Evolutionary conservation across 169 alveolate species (phyloP), one percentile per base, ranked within the genome.

Genomic region (Eimeria falciformis): DNA sequence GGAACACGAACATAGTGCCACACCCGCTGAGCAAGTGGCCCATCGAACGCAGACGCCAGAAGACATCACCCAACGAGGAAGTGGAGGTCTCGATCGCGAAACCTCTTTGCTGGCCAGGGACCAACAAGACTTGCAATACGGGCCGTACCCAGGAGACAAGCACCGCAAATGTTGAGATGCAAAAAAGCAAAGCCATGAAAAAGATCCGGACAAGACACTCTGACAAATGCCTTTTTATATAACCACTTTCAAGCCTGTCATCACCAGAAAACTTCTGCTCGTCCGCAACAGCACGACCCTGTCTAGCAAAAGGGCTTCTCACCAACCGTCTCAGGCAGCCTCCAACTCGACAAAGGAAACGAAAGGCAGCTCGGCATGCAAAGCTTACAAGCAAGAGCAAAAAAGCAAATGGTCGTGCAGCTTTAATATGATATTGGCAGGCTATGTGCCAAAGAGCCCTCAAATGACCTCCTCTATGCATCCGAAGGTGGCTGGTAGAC

Each of bases 141-240:
- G 85, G 92, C 86, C 71, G 85, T 53, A 55, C 55, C 89, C 89
- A 79, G 73, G 75, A 79, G n/a, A 79, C 43, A 7, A 79, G 66
- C 11, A 65, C 25, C 1, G 89, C 50, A 5, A 79, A 79, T 2
- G 73, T 45, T 29, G 73, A 79, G 27, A 79, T 50, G 75, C 55
- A 79, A 55, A 47, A 79, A 62, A 56, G 45, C 7, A 62, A 29
- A 27, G 73, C 73, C 29, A 79, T 29, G 43, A 79, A 33, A 21
- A 27, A 79, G 25, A 55, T 17, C 37, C 89, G 69, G 5, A 79
- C 53, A 43, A 47, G 43, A 62, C 89, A 79, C 53, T 55, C 89
- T 14, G 73, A 79, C 27, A 79, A 53, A 21, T 17, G 50, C 14
- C 55, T n/a, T 2, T 33, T 79, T 50, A 37, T 21, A 53, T 33